phyloP scores from a whole-genome alignment of 208 protist genomes.

The Phytomonas sp. region DNA sequence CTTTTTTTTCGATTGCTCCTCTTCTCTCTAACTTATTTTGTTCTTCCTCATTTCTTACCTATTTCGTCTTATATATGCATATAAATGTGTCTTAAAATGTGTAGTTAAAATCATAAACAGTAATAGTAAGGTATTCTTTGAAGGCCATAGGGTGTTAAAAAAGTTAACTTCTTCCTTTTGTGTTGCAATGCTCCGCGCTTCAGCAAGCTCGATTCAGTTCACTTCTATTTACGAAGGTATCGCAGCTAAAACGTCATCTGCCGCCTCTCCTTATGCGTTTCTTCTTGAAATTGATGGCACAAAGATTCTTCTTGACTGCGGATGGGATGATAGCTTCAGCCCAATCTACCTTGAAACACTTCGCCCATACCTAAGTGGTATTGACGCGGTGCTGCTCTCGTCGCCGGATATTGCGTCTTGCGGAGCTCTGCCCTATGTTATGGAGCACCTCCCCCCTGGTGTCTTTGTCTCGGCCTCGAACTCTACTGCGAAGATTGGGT shows the following conservation, averaged over 20 bases:
- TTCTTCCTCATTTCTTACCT: neutral
- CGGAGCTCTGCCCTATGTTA: slow-evolving; percentile 78
- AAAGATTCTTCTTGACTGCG: slow-evolving; percentile 79
- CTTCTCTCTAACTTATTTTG: neutral
- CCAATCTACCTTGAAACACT: slow-evolving; percentile 39
- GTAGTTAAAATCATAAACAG: neutral
- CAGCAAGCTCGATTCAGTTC: slow-evolving; percentile 25
- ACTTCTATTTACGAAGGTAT: slow-evolving; percentile 28
- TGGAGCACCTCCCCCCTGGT: slow-evolving; percentile 53
- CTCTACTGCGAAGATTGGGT: slow-evolving; percentile 68
- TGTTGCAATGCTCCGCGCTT: slow-evolving; percentile 30
- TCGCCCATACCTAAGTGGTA: slow-evolving; percentile 29
- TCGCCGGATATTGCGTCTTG: slow-evolving; percentile 67
- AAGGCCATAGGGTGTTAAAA: neutral
- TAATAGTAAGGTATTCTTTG: neutral
- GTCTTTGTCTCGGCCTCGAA: slow-evolving; percentile 51
- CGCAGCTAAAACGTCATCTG: slow-evolving; percentile 17
- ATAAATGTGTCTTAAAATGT: neutral
- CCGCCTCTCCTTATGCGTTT: slow-evolving; percentile 46
- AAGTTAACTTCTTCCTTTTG: neutral
- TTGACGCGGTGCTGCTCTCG: slow-evolving; percentile 77
- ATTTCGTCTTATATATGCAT: neutral
- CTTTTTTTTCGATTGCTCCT: neutral
- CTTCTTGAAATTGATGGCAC: slow-evolving; percentile 81
- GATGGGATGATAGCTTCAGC: slow-evolving; percentile 68